Evolutionary conservation across 345 rosid genomes (phyloP).

Genomic region (Aquilaria malaccensis): DNA sequence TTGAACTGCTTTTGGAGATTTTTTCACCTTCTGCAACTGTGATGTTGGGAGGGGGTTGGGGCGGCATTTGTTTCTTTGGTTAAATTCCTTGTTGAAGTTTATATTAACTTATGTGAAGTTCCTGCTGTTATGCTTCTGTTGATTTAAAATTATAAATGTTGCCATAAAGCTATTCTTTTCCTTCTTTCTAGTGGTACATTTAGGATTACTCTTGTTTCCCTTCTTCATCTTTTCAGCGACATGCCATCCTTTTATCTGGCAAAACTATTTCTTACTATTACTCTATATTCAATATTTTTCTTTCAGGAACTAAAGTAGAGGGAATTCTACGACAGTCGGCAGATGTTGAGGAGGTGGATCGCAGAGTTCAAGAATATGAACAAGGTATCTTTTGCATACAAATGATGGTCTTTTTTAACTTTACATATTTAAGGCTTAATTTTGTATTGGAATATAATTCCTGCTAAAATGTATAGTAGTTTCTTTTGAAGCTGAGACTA

Average conservation of each 20-base stretch:
- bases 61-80: too few relatives aligned
- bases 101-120: too few relatives aligned
- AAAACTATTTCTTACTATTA: constrained; percentile 1
- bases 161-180: too few relatives aligned
- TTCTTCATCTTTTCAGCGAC: neutral
- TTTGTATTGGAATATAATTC: constrained; percentile 6
- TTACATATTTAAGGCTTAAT: neutral
- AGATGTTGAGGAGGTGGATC: constrained; percentile 97
- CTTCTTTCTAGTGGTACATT: neutral
- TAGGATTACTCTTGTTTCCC: neutral
- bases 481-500: constrained; percentile 9
- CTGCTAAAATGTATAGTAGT: neutral
- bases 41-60: too few relatives aligned
- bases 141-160: too few relatives aligned
- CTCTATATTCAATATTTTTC: constrained; percentile 15
- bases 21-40: too few relatives aligned
- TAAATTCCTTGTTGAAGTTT: too few relatives aligned
- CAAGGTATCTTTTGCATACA: constrained; percentile 45
- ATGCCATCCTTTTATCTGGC: constrained; percentile 2
- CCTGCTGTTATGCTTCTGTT: too few relatives aligned
- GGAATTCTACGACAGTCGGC: constrained; percentile 94
- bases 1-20: too few relatives aligned
- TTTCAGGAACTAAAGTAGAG: constrained; percentile 73
- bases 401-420: constrained; percentile 14
- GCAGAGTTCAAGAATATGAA: constrained; percentile 90